Base-by-base conservation (phyloP, 2,329 filamentous ascomycete species). In the Xylaria sp. region DNA sequence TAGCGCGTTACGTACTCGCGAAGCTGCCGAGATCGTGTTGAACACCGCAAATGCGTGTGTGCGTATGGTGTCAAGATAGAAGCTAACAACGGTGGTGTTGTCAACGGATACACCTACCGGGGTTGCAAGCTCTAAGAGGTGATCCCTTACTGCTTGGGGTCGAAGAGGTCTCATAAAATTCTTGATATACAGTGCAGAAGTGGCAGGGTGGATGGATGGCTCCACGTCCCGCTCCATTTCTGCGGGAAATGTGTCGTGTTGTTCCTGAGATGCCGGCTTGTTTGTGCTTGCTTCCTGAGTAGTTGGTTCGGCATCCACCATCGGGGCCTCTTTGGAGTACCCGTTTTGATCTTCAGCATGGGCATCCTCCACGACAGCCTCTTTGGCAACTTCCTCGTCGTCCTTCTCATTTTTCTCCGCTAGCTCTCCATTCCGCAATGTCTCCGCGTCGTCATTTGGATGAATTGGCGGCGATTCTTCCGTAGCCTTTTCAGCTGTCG, bases 161-260 rank as follows among this genome's bases (percentile, higher is more conserved):
- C 91, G 88, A 19, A 97, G 78, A 8, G 94, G 92, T 43, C 93
- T 87, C 85, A 95, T 92, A 50, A 97, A 84, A 66, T 96, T 88
- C 70, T 88, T 87, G 63, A 97, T 94, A 74, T 97, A 97, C 43
- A 97, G 77, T 16, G 90, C 88, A 26, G 84, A 74, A 2, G 92
- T 93, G 4, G 88, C 86, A 19, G 84, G 82, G 70, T 94, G 90
- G 34, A 87, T 73, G 0, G 90, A 81, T 6, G 87, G 85, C 20
- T 72, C 72, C 22, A 79, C 71, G 38, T 73, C 69, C 18, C 61
- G 65, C 49, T 72, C 69, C 18, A 63, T 53, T 38, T 67, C 60
- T 38, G 59, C 50, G 44, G 51, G 53, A 40, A 48, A 49, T 9
- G 48, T 52, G 44, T 53, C 48, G 24, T 60, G 43, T 40, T 66